A percentile compares a stretch with the other conserved stretches of the same genome.
Conservation (phyloP, 2,329 filamentous ascomycete species). For the Alternaria infectoria region DNA sequence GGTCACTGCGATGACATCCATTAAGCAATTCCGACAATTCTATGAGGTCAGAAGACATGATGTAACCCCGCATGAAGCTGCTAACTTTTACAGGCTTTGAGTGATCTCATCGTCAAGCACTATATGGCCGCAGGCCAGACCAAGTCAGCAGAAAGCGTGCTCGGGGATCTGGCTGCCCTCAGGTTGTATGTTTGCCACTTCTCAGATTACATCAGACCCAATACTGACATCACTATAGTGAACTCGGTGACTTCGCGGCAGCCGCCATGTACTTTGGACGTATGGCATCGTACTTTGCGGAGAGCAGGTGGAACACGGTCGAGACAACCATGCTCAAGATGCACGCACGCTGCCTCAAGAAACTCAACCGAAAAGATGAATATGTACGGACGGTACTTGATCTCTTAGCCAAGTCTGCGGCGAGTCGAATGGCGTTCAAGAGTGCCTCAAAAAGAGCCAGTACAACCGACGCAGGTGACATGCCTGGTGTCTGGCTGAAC, state of each 20-base stretch:
- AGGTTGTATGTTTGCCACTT: slow-evolving; percentile 62
- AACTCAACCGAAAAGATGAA: slow-evolving; percentile 77
- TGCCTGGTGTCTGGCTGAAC: slow-evolving; percentile 43
- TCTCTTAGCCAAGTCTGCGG: slow-evolving; percentile 70
- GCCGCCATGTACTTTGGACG: slow-evolving; percentile 80
- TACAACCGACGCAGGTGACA: slow-evolving; percentile 3
- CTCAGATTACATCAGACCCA: background rate
- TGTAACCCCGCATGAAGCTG: background rate
- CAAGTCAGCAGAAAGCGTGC: slow-evolving; percentile 76
- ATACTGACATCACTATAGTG: slow-evolving; percentile 38
- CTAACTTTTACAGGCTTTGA: slow-evolving; percentile 73
- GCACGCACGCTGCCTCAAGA: slow-evolving; percentile 81
- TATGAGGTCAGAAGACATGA: slow-evolving; percentile 45
- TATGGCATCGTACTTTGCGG: slow-evolving; percentile 74
- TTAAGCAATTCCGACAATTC: slow-evolving; percentile 48
- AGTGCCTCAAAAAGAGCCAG: slow-evolving; percentile 25
- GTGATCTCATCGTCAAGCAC: slow-evolving; percentile 81
- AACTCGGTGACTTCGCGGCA: slow-evolving; percentile 72
- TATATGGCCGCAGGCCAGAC: slow-evolving; percentile 79
- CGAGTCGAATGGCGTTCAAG: slow-evolving; percentile 38
- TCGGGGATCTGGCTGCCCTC: slow-evolving; percentile 84
- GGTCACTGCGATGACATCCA: slow-evolving; percentile 40
- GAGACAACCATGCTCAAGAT: slow-evolving; percentile 85
- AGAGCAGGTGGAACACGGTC: slow-evolving; percentile 77
- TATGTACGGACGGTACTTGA: slow-evolving; percentile 78